These are phyloP conservation scores for Blastocystis sp. DNA, from an alignment of 352 stramenopile species.

Conservation along the genomic window DNA sequence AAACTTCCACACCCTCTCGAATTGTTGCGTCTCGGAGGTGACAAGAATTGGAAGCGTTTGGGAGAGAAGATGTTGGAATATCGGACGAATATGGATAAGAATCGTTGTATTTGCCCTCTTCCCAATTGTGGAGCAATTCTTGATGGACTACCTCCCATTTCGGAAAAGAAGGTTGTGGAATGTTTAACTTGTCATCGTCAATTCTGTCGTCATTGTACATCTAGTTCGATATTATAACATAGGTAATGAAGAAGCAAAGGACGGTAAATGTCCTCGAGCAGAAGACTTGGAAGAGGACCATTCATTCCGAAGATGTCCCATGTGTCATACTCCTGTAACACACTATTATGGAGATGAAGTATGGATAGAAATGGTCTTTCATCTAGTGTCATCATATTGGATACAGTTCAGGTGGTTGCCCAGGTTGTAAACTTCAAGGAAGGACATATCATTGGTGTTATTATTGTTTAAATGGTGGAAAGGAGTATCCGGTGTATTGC, in stretches of 20 bases:
- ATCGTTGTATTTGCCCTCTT: slow-evolving; percentile 58
- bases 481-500: slow-evolving; percentile 61
- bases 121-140: slow-evolving; percentile 52
- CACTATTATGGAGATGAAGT: slow-evolving; percentile 61
- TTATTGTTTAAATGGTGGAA: slow-evolving; percentile 53
- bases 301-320: slow-evolving; percentile 49
- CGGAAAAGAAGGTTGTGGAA: slow-evolving; percentile 30
- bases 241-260: slow-evolving; percentile 54
- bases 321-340: slow-evolving; percentile 60
- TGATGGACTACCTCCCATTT: slow-evolving; percentile 27
- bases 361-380: not conserved
- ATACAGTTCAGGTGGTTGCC: slow-evolving; percentile 39
- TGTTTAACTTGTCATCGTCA: slow-evolving; percentile 39
- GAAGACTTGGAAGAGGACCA: slow-evolving; percentile 57
- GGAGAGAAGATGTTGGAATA: slow-evolving; percentile 52
- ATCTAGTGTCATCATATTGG: slow-evolving; percentile 62
- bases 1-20: slow-evolving; percentile 38
- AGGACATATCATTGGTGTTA: slow-evolving; percentile 61
- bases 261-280: slow-evolving; percentile 48
- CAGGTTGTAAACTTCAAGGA: slow-evolving; percentile 44
- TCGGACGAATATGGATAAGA: slow-evolving; percentile 37
- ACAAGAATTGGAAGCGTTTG: slow-evolving; percentile 32
- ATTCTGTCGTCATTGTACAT: slow-evolving; percentile 59
- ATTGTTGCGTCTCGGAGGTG: slow-evolving; percentile 40
- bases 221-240: not conserved